Evolutionary conservation across 257 asterid genomes (phyloP), one percentile per base, ranked within the genome.

Genomic region (Gentiana macrophylla): DNA sequence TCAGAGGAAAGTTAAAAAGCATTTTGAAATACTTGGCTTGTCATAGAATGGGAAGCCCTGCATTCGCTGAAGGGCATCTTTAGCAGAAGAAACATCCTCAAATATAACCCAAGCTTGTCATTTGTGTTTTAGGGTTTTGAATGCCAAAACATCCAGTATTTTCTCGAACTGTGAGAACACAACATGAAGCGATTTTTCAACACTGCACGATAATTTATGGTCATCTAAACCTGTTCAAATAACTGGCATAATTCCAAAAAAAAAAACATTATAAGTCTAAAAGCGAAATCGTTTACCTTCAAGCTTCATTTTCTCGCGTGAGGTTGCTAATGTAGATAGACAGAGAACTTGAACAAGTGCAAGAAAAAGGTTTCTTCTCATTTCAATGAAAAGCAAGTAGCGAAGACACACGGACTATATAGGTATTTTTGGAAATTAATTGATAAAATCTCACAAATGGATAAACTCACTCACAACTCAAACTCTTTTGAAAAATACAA

Each of bases 31-130:
- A 83, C 99, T 85, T 4, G 84, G 94, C 79, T 92, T 92, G 60
- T 92, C 95, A 71, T 85, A 92, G 71, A 92, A 88, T 1, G 99
- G 97, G 64, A 88, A 92, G 1, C 99, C 99, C 55, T 92, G 94
- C 97, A 92, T 83, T 79, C 86, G 88, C 5, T 94, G 86, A 70
- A 85, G 84, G 57, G 99, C 99, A 69, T 50, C 79, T 56, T 78
- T 53, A 35, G 99, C 99, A 1, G 87, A 82, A 53, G 94, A 80
- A 56, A 67, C 87, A 32, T 92, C 97, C 55, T 88, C 94, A 57
- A 92, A 92, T n/a, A 88, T 80, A 44, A 92, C 95, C 99, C 97
- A 92, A 2, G 99, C 99, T 70, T 92, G 99, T 24, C 99, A 97
- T 67, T 83, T 88, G 71, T 92, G 97, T 63, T 88, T 92, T 70